Evolutionary conservation across 2,329 filamentous ascomycete species (phyloP).

Genomic region (Fusarium secorum): DNA sequence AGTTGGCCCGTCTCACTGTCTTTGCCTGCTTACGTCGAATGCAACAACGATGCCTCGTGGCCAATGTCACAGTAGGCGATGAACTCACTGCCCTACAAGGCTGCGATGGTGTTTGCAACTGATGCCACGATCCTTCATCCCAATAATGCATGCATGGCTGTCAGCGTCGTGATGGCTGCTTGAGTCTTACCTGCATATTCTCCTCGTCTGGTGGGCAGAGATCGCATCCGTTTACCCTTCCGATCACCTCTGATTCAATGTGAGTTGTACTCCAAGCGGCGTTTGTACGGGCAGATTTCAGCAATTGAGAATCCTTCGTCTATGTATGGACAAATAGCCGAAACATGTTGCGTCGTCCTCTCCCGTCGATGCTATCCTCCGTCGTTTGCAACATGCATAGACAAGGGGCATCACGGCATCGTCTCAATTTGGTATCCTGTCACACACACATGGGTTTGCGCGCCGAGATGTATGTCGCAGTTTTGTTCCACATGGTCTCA

Average conservation of each 20-base stretch:
- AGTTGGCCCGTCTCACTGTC: conserved; percentile 1
- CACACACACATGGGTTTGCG: conserved; percentile 17
- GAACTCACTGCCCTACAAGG: conserved; percentile 18
- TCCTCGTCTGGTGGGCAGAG: neutral
- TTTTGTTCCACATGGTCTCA: neutral
- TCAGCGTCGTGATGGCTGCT: conserved; percentile 5
- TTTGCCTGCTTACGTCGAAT: conserved; percentile 11
- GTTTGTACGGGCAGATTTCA: conserved; percentile 10
- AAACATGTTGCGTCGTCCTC: conserved; percentile 30
- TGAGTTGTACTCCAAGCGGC: conserved; percentile 13
- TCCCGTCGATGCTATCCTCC: conserved; percentile 23
- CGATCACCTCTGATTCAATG: neutral
- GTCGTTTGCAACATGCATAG: conserved; percentile 16
- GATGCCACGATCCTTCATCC: conserved; percentile 16
- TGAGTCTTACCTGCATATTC: conserved; percentile 16
- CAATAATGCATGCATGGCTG: conserved; percentile 2
- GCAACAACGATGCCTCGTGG: conserved; percentile 3
- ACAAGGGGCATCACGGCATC: conserved; percentile 13
- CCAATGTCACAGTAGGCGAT: conserved; percentile 8
- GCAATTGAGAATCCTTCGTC: conserved; percentile 20
- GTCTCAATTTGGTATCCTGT: conserved; percentile 24
- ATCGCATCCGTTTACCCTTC: neutral
- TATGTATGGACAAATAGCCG: conserved; percentile 36
- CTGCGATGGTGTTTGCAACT: conserved; percentile 1
- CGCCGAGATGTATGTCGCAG: conserved; percentile 14